Evolutionary conservation across 2,329 filamentous ascomycete species (phyloP), one percentile per base, ranked within the genome.

Genomic region (Phyllosticta paracitricarpa): DNA sequence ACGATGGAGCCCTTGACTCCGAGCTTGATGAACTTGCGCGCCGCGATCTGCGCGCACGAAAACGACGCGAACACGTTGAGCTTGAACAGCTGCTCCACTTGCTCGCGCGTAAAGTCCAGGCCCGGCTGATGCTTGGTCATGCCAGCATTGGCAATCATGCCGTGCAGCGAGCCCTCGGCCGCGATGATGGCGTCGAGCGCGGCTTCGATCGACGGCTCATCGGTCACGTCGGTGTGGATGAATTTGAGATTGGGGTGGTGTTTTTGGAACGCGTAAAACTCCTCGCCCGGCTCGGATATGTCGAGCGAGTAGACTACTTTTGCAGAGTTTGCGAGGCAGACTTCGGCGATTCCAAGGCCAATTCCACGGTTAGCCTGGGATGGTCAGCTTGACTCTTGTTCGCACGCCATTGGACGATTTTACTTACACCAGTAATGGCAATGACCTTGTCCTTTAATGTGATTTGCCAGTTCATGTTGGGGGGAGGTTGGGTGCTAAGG

Each of bases 41-140:
- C 78, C 4, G 75, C 77, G n/a, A 75, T 73, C 5, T 71, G 76
- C 9, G 77, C 78, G 65, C 76, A 79, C 66, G 75, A 75, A 67
- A 74, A 79, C 17, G 76, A 72, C 12, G 77, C 78, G 56, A 73
- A 76, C 19, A 79, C 76, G 65, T 82, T 82, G 53, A 83, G 74
- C 62, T 74, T 72, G 66, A 75, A 78, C 24, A 78, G 63, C 63
- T 71, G 68, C 60, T 78, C 73, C 28, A 78, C 62, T 65, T 78
- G 68, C 22, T 71, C 66, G 48, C 70, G 68, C 14, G 69, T 69
- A 62, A 80, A 80, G 17, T 78, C 71, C 30, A 80, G 65, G n/a
- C 78, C 76, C 0, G 76, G 71, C 63, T 77, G 73, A 64, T 80
- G 78, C 65, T 79, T 80, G 51, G 73, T 77, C 65, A 74, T 73